Evolutionary conservation across 495 filamentous ascomycete genomes (phyloP).

Genomic region (Podospora australis): DNA sequence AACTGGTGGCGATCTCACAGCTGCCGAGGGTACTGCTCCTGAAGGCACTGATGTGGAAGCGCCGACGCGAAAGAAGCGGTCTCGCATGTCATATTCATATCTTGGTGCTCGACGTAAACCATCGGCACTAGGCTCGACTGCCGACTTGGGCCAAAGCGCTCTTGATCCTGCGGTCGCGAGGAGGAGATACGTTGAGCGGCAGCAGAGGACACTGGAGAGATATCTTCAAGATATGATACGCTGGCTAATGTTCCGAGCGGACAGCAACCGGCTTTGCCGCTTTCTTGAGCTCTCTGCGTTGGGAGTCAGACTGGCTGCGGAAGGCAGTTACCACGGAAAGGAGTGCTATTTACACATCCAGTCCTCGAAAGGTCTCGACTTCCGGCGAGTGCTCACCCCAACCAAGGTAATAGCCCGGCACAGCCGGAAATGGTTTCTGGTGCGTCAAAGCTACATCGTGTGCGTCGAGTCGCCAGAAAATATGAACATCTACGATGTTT

Average conservation of each 20-base stretch:
- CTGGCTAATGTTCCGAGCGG: constrained; percentile 90
- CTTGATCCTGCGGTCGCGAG: constrained; percentile 29
- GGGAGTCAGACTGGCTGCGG: constrained; percentile 88
- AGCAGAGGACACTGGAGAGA: constrained; percentile 78
- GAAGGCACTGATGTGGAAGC: constrained; percentile 39
- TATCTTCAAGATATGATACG: constrained; percentile 94
- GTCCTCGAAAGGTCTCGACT: constrained; percentile 85
- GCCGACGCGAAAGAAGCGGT: constrained; percentile 50
- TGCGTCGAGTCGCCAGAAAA: constrained; percentile 97
- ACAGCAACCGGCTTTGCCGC: constrained; percentile 92
- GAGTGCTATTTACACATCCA: constrained; percentile 91
- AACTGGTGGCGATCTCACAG: constrained; percentile 39
- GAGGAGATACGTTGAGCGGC: constrained; percentile 52
- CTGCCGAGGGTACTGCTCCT: constrained; percentile 32
- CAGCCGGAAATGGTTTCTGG: constrained; percentile 92
- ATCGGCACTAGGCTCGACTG: constrained; percentile 25
- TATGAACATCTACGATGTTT: constrained; percentile 99
- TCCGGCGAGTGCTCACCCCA: constrained; percentile 72
- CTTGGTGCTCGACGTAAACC: constrained; percentile 28
- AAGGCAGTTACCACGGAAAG: constrained; percentile 96
- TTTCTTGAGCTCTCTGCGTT: constrained; percentile 93
- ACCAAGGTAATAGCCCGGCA: constrained; percentile 70
- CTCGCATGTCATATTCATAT: constrained; percentile 53
- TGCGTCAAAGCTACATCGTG: constrained; percentile 95
- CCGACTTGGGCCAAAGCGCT: constrained; percentile 17